Evolutionary conservation across 163 green algal species (phyloP).

Genomic region (Volvox carteri): DNA sequence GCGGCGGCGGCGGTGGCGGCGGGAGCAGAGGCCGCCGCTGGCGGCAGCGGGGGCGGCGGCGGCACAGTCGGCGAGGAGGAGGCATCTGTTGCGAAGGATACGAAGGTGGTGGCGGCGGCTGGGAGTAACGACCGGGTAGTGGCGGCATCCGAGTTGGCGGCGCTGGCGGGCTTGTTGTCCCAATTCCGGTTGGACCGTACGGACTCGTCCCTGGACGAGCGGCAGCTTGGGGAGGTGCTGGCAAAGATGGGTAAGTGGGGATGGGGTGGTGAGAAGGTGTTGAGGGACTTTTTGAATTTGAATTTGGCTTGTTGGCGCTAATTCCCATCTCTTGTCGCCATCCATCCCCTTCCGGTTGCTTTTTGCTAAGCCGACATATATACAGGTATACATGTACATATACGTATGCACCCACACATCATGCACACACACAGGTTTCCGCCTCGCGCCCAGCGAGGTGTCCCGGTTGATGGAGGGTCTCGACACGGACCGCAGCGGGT

Average conservation of each 20-base stretch:
- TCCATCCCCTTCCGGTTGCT: too few species aligned
- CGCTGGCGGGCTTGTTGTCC: neutral
- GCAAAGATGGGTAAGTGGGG: neutral
- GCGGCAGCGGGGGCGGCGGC: neutral
- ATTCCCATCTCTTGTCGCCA: too few species aligned
- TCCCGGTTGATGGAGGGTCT: slow-evolving; percentile 63
- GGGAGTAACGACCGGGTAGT: neutral
- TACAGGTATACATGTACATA: neutral
- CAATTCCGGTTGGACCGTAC: slow-evolving; percentile 38
- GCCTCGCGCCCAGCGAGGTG: slow-evolving; percentile 63
- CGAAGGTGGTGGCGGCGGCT: neutral
- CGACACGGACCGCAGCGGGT: slow-evolving; percentile 57
- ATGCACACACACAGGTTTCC: slow-evolving; percentile 48
- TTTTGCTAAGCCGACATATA: too few species aligned
- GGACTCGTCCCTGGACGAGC: slow-evolving; percentile 1
- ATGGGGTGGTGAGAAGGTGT: too few species aligned
- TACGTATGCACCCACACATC: neutral
- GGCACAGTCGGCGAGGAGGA: neutral
- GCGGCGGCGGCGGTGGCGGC: neutral
- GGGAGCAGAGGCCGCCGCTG: neutral
- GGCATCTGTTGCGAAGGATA: neutral
- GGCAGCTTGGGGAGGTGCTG: slow-evolving; percentile 56
- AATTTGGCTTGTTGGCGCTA: too few species aligned
- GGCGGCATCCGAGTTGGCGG: neutral
- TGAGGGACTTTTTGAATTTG: too few species aligned